Conservation (phyloP, 2,329 filamentous ascomycete genomes). For the Curvularia sp. region DNA sequence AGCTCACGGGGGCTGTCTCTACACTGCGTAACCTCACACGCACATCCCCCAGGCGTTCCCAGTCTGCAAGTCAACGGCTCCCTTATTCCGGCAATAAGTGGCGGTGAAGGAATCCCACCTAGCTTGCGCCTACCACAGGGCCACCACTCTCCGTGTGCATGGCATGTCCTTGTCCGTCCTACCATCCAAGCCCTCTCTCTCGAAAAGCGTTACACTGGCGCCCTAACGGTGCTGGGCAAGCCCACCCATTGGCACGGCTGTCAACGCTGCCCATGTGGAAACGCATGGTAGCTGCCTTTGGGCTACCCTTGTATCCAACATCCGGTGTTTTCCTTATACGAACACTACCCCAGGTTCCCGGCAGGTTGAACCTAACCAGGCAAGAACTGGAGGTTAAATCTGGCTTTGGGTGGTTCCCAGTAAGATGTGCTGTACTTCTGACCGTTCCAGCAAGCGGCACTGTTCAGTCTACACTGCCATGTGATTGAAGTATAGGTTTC, state of each 20-base stretch:
- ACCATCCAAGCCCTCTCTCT: constrained; percentile 1
- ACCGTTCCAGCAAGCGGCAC: neutral
- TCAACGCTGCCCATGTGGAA: constrained; percentile 44
- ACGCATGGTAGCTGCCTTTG: constrained; percentile 34
- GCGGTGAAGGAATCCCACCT: constrained; percentile 32
- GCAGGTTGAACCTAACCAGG: neutral
- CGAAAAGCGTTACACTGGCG: constrained; percentile 28
- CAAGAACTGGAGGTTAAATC: neutral
- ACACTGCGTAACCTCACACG: constrained; percentile 34
- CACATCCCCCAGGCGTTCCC: constrained; percentile 28
- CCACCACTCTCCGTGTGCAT: constrained; percentile 20
- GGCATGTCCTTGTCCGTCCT: constrained; percentile 17
- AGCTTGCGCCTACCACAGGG: constrained; percentile 27
- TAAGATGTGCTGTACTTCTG: neutral
- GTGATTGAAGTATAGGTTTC: neutral
- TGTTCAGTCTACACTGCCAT: neutral
- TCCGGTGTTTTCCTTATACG: constrained; percentile 14
- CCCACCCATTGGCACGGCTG: constrained; percentile 44
- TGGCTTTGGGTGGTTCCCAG: neutral
- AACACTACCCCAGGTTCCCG: neutral
- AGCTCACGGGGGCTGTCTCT: constrained; percentile 22
- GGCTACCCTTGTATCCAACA: constrained; percentile 28
- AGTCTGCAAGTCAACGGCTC: constrained; percentile 21
- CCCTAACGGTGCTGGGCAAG: constrained; percentile 26
- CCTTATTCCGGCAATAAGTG: constrained; percentile 23